These are phyloP conservation scores for Fusarium sp. DNA, from an alignment of 2,329 filamentous ascomycete species.

Conservation along the genomic window DNA sequence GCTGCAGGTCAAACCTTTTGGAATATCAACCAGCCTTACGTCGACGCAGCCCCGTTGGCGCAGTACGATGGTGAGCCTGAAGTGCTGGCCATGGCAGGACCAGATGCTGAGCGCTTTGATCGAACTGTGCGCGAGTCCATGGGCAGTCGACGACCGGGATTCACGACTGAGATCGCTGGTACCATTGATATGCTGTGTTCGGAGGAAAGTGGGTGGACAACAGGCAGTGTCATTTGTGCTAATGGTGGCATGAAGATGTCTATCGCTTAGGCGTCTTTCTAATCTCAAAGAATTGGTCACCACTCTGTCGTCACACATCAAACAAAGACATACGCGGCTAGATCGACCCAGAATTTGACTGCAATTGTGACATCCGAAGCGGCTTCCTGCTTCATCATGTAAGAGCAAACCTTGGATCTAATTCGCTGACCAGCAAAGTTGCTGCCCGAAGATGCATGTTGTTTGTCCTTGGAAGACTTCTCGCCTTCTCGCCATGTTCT, in stretches of 20 bases:
- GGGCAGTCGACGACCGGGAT: conserved; percentile 51
- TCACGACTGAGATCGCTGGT: conserved; percentile 70
- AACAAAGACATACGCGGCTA: background rate
- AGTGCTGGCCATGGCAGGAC: conserved; percentile 47
- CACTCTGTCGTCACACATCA: background rate
- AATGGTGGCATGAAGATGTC: conserved; percentile 66
- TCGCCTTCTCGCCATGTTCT: background rate
- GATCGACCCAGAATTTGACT: conserved; percentile 1
- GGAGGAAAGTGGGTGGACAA: conserved; percentile 74
- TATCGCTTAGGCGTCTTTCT: conserved; percentile 43
- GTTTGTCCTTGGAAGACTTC: background rate
- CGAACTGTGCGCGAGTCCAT: conserved; percentile 48
- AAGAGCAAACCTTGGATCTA: conserved; percentile 1
- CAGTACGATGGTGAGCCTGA: conserved; percentile 49
- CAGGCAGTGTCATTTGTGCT: conserved; percentile 76
- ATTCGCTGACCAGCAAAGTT: background rate
- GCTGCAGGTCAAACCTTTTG: conserved; percentile 50
- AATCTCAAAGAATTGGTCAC: background rate
- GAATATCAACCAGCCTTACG: conserved; percentile 54
- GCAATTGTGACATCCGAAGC: conserved; percentile 17
- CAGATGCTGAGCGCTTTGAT: conserved; percentile 50
- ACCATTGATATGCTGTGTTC: conserved; percentile 77
- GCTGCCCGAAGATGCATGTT: background rate
- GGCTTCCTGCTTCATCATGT: conserved; percentile 16
- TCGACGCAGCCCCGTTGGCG: conserved; percentile 51